Percentiles rank a stretch among this genome's conserved stretches.
Conservation (phyloP, 140 eudicot species). For the Bidens hawaiensis region DNA sequence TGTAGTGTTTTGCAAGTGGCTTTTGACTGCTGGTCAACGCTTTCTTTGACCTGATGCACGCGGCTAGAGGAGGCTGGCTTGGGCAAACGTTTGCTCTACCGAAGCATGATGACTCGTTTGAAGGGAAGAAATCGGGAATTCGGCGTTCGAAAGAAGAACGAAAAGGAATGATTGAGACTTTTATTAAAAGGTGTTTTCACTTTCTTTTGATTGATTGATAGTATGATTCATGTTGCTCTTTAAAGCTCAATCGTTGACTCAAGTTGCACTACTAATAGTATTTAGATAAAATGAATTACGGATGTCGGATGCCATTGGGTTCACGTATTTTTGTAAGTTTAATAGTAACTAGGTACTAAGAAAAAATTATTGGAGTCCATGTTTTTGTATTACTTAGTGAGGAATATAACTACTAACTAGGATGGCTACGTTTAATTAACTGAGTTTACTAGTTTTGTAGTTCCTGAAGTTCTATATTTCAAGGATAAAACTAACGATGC, state of each 20-base stretch:
- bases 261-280: not conserved
- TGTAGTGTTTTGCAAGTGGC: slow-evolving; percentile 17
- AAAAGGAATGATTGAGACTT: slow-evolving; percentile 73
- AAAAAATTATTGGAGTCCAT: too few relatives aligned
- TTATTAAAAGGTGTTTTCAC: slow-evolving; percentile 59
- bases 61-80: slow-evolving; percentile 64
- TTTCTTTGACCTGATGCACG: slow-evolving; percentile 46
- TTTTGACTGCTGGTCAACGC: slow-evolving; percentile 2
- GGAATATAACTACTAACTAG: too few relatives aligned
- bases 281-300: not conserved
- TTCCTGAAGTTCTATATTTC: too few relatives aligned
- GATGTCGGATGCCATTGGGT: too few relatives aligned
- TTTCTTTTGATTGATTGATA: not conserved
- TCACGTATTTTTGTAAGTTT: too few relatives aligned
- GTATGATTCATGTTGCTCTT: not conserved
- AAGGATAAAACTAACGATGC: too few relatives aligned
- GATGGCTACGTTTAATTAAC: too few relatives aligned
- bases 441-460: too few relatives aligned
- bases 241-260: not conserved
- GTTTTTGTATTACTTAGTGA: too few relatives aligned
- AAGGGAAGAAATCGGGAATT: slow-evolving; percentile 62
- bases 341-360: too few relatives aligned
- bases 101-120: slow-evolving; percentile 50
- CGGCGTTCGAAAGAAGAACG: slow-evolving; percentile 91
- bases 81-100: slow-evolving; percentile 88